A percentile compares a stretch with the other conserved stretches of the same genome.
Conservation (phyloP, 2,329 filamentous ascomycete genomes). For the Hypoxylon sp. region DNA sequence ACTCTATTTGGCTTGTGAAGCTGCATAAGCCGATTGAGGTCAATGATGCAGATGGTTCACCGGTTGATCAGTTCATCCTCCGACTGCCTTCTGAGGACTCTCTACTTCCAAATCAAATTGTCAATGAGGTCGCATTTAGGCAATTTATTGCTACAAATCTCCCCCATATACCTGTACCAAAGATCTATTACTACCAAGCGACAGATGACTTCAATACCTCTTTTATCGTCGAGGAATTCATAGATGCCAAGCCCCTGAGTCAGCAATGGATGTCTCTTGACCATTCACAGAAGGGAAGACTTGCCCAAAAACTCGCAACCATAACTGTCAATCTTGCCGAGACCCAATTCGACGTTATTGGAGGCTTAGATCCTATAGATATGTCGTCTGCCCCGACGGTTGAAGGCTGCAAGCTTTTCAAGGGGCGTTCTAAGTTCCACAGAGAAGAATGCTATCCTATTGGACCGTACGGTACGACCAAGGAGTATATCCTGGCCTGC, state of each 20-base stretch:
- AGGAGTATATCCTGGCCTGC: conserved; percentile 6
- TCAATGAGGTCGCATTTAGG: conserved; percentile 1
- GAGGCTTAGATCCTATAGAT: conserved; percentile 1
- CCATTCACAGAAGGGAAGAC: not conserved
- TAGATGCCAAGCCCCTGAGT: not conserved
- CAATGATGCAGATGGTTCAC: not conserved
- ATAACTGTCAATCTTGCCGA: not conserved
- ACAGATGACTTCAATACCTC: not conserved
- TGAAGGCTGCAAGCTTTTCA: not conserved
- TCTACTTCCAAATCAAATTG: conserved; percentile 1
- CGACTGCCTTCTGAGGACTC: not conserved
- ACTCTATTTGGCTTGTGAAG: not conserved
- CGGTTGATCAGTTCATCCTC: not conserved
- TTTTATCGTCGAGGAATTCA: conserved; percentile 4
- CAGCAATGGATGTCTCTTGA: not conserved
- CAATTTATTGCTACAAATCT: not conserved
- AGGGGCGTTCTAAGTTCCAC: not conserved
- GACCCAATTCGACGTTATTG: not conserved
- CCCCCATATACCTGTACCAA: not conserved
- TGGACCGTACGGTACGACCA: not conserved
- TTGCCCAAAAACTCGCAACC: not conserved
- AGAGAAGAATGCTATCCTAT: not conserved
- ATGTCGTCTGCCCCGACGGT: not conserved
- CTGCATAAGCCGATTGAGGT: not conserved
- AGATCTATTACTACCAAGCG: not conserved